These are phyloP conservation scores for Colletotrichum kahawae DNA, from an alignment of 2,329 filamentous ascomycete species.

Conservation along the genomic window DNA sequence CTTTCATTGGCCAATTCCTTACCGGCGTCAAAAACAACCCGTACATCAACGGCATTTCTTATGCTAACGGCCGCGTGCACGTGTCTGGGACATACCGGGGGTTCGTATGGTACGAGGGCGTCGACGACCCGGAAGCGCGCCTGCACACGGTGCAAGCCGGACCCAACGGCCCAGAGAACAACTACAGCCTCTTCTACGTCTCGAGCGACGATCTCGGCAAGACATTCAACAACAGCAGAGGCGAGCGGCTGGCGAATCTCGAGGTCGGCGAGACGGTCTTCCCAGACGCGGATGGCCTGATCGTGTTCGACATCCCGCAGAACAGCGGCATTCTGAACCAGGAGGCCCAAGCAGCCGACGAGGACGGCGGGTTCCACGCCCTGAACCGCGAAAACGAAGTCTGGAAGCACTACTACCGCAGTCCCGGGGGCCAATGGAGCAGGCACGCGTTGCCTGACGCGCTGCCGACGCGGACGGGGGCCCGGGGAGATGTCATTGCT, in stretches of 20 bases:
- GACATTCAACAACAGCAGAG: not conserved
- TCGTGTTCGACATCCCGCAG: slow-evolving; percentile 18
- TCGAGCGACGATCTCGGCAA: slow-evolving; percentile 5
- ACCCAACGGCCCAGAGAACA: slow-evolving; percentile 19
- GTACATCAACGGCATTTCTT: slow-evolving; percentile 20
- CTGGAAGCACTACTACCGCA: slow-evolving; percentile 18
- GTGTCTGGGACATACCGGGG: slow-evolving; percentile 19
- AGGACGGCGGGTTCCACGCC: slow-evolving; percentile 10
- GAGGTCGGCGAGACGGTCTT: slow-evolving; percentile 15
- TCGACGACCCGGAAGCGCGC: slow-evolving; percentile 9
- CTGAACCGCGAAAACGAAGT: slow-evolving; percentile 17
- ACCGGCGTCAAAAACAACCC: slow-evolving; percentile 16
- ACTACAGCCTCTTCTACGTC: slow-evolving; percentile 18
- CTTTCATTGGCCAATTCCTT: slow-evolving; percentile 18
- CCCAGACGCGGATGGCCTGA: slow-evolving; percentile 8
- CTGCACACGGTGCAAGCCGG: slow-evolving; percentile 15
- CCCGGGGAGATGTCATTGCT: slow-evolving; percentile 6
- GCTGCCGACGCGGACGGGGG: slow-evolving; percentile 13
- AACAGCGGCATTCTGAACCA: slow-evolving; percentile 15
- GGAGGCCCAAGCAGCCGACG: slow-evolving; percentile 16
- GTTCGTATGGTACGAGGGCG: slow-evolving; percentile 19
- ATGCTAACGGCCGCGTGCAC: slow-evolving; percentile 7
- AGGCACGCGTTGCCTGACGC: not conserved
- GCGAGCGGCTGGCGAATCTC: slow-evolving; percentile 9
- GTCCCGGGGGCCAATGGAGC: not conserved